phyloP scores from a whole-genome alignment of 2,329 filamentous ascomycete species.

The Claviceps sp. region DNA sequence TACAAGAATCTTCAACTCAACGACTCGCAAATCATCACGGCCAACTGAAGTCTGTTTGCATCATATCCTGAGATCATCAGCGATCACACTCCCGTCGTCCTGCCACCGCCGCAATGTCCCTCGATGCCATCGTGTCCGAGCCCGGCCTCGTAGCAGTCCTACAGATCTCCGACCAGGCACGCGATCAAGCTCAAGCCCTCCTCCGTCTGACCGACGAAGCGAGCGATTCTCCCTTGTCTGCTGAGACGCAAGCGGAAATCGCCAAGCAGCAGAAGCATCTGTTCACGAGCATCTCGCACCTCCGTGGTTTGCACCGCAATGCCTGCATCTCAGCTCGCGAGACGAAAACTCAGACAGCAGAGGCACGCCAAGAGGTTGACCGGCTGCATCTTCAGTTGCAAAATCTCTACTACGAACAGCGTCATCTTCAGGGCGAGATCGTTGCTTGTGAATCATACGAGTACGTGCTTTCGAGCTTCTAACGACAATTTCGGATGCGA shows the following conservation, averaged over 20 bases:
- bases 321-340: conserved; percentile 70
- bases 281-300: conserved; percentile 62
- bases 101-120: conserved; percentile 17
- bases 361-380: conserved; percentile 83
- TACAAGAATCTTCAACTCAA: neutral
- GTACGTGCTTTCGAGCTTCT: conserved; percentile 35
- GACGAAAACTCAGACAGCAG: conserved; percentile 75
- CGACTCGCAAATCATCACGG: neutral
- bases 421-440: conserved; percentile 82
- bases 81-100: neutral
- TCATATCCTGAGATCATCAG: neutral
- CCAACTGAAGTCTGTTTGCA: neutral
- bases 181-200: conserved; percentile 55
- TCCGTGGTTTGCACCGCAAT: conserved; percentile 71
- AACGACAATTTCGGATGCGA: neutral
- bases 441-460: conserved; percentile 81
- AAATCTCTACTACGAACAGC: conserved; percentile 92
- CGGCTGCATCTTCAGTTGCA: conserved; percentile 82
- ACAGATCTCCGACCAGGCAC: conserved; percentile 57
- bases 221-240: conserved; percentile 26
- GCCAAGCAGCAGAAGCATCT: conserved; percentile 70
- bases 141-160: conserved; percentile 52
- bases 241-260: conserved; percentile 42
- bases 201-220: conserved; percentile 39
- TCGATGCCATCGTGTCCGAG: conserved; percentile 27